Evolutionary conservation across 23 red algal genomes (phyloP), one percentile per base, ranked within the genome.

Genomic region (Gracilaria domingensis): DNA sequence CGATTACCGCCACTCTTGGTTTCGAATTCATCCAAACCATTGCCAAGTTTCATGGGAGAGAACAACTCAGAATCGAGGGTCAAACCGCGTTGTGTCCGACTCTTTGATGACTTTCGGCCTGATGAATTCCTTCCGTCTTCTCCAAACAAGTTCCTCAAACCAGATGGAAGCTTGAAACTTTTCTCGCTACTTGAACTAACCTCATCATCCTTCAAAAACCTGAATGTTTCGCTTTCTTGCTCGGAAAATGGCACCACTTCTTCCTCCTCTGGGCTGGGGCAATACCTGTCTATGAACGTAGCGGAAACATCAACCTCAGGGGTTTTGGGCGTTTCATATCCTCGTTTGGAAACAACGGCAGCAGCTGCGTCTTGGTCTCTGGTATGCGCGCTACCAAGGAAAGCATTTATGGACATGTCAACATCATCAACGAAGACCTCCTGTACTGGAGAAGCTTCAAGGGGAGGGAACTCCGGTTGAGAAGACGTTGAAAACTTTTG

Each of bases 391-490:
- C 30, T 77, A 4, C 8, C 2, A 12, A 8, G 0, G 11, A 77
- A 50, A 13, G 26, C 8, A 14, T 77, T 51, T 50, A 5, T 77
- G n/a, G 39, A 25, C 40, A 77, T 28, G 14, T 77, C 72, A 50
- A 77, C 17, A 29, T 77, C 72, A 50, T 77, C 72, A 3, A 77
- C 4, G 30, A 77, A 77, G 8, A 77, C 12, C 16, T 77, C 40
- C n/a, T 77, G 72, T 17, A 77, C 72, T 2, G 72, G 72, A 4
- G 72, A 77, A 25, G 50, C 17, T 25, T 77, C 72, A 37, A 77
- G 72, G 26, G 72, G 72, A 28, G 40, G n/a, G 38, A 14, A 77
- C 42, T 77, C 42, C 1, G 21, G 38, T 49, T 5, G 18, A 49
- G 38, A 14, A 77, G 72, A 4, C 35, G 1, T 47, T 18, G 69